Conservation (phyloP, 257 asterid species). For the Paulownia fortunei region DNA sequence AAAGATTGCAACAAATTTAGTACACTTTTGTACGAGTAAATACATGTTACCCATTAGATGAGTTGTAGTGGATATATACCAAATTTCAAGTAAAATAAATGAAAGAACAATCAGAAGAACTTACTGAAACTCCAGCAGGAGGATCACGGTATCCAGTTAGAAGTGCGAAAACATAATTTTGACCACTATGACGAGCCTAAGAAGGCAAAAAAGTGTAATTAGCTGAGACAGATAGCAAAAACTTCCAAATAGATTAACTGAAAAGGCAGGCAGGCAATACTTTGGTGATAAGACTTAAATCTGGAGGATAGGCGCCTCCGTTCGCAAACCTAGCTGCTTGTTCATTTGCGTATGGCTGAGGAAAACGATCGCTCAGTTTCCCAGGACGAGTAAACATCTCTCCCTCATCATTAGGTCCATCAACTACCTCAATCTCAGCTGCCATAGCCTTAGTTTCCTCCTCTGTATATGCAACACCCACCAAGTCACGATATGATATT, state of each 20-base stretch:
- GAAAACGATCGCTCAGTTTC: slow-evolving; percentile 87
- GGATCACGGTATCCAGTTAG: slow-evolving; percentile 82
- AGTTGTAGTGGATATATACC: background rate
- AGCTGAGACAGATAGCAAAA: slow-evolving; percentile 18
- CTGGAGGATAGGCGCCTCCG: slow-evolving; percentile 98
- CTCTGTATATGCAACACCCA: slow-evolving; percentile 90
- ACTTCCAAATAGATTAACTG: background rate
- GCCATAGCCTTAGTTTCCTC: slow-evolving; percentile 96
- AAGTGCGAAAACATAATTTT: slow-evolving; percentile 74
- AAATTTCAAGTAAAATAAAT: slow-evolving; percentile 12
- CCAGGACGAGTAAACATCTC: slow-evolving; percentile 96
- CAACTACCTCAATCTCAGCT: slow-evolving; percentile 91
- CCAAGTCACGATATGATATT: slow-evolving; percentile 81
- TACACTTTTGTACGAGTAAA: background rate
- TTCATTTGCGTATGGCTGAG: slow-evolving; percentile 86
- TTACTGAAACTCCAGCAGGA: slow-evolving; percentile 81
- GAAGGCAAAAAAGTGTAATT: slow-evolving; percentile 20
- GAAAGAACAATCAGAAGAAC: slow-evolving; percentile 32
- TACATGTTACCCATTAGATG: background rate
- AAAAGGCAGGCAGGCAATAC: slow-evolving; percentile 43
- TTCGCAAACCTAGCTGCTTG: slow-evolving; percentile 93
- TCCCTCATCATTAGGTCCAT: slow-evolving; percentile 96
- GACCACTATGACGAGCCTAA: slow-evolving; percentile 90
- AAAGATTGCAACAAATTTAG: background rate
- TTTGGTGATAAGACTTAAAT: slow-evolving; percentile 85